phyloP scores from a whole-genome alignment of 371 early-diverging fungal genomes.

The Rhizopus stolonifer region DNA sequence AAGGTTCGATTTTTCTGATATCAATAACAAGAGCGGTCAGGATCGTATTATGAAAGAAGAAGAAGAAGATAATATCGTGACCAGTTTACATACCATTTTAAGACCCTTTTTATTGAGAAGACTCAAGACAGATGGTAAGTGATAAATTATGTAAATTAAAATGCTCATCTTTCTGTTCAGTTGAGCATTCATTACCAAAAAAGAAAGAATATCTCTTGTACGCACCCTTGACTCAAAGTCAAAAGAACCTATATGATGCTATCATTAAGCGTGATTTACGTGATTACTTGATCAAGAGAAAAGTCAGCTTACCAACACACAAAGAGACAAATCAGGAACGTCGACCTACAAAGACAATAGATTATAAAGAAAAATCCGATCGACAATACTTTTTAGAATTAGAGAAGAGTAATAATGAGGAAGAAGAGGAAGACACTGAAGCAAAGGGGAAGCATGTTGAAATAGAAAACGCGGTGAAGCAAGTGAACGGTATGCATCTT shows the following conservation, averaged over 20 bases:
- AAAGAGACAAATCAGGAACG: conserved; percentile 2
- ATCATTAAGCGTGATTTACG: conserved; percentile 71
- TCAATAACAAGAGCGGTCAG: conserved; percentile 66
- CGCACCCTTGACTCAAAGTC: conserved; percentile 78
- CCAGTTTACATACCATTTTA: conserved; percentile 86
- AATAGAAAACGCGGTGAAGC: conserved; percentile 28
- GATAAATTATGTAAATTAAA: neutral
- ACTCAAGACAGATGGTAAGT: conserved; percentile 90
- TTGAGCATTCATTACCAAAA: conserved; percentile 83
- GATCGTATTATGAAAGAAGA: conserved; percentile 75
- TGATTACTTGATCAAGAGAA: conserved; percentile 66
- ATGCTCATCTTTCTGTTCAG: conserved; percentile 33
- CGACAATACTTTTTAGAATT: conserved; percentile 41
- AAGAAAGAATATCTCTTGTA: conserved; percentile 90
- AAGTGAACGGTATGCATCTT: conserved; percentile 60
- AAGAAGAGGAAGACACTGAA: conserved; percentile 12
- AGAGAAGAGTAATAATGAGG: conserved; percentile 48
- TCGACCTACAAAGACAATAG: conserved; percentile 25
- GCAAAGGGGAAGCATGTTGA: conserved; percentile 1
- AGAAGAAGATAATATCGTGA: conserved; percentile 68
- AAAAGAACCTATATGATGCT: conserved; percentile 86
- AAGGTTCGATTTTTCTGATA: conserved; percentile 82
- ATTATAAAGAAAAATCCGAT: conserved; percentile 50
- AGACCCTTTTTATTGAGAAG: conserved; percentile 94
- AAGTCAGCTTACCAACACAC: conserved; percentile 28